Percentiles rank a stretch among this genome's conserved stretches.
These are phyloP conservation scores for Incumbomyces lentus DNA, from an alignment of 2,329 filamentous ascomycete genomes.

Conservation along the genomic window DNA sequence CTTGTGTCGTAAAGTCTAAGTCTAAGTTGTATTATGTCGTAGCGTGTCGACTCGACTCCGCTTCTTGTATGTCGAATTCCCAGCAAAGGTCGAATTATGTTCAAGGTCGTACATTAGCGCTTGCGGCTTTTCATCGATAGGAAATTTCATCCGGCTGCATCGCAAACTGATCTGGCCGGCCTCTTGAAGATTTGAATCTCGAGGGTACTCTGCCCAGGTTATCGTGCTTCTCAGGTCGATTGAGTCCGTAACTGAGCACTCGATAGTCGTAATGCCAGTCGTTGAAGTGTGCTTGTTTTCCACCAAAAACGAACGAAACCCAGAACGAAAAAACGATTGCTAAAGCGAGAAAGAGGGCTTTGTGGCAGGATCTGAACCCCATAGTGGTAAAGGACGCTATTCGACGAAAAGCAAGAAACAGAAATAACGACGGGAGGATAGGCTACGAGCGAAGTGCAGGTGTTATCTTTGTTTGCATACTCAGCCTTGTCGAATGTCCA, in stretches of 20 bases:
- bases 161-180: not conserved
- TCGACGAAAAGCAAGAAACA: no score
- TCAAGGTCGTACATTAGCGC: no score
- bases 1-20: no score
- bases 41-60: no score
- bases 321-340: constrained; percentile 3
- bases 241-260: constrained; percentile 5
- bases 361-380: constrained; percentile 2
- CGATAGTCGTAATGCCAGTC: constrained; percentile 7
- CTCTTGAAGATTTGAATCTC: constrained; percentile 1
- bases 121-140: not conserved
- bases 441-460: no score
- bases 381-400: no score
- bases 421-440: no score
- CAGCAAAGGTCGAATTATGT: no score
- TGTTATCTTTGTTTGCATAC: no score
- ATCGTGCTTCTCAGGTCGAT: constrained; percentile 3
- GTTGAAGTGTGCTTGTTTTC: constrained; percentile 5
- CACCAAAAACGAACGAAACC: constrained; percentile 5
- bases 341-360: constrained; percentile 1
- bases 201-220: not conserved
- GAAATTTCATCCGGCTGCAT: not conserved
- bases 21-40: no score
- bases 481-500: no score
- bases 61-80: no score